A percentile compares a stretch with the other conserved stretches of the same genome.
Conservation (phyloP, 306 rosid species). For the Malus orientalis region DNA sequence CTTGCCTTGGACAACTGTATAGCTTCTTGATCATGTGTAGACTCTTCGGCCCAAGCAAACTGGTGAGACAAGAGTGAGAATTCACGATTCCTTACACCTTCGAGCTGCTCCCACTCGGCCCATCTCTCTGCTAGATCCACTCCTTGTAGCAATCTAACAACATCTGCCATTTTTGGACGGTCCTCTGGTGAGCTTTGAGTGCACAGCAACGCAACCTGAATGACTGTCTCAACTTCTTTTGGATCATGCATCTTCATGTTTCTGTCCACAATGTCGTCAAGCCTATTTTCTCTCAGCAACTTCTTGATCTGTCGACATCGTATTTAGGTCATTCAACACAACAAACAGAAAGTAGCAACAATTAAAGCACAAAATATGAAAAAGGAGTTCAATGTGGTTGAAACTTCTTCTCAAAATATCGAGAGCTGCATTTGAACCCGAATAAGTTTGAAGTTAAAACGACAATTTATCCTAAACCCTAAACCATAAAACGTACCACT, state of each 20-base stretch:
- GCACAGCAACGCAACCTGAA: conserved; percentile 83
- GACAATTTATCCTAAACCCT: background rate
- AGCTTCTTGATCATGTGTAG: conserved; percentile 78
- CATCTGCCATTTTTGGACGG: conserved; percentile 72
- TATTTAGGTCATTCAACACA: background rate
- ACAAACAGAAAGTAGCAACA: background rate
- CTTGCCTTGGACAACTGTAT: conserved; percentile 77
- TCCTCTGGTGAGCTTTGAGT: conserved; percentile 62
- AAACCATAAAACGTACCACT: background rate
- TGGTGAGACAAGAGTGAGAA: conserved; percentile 42
- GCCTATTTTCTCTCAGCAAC: conserved; percentile 63
- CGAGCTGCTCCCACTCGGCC: conserved; percentile 76
- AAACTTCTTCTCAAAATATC: background rate
- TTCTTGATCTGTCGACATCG: conserved; percentile 50
- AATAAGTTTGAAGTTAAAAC: background rate
- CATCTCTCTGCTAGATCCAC: conserved; percentile 68
- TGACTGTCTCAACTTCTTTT: conserved; percentile 55
- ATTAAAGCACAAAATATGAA: background rate
- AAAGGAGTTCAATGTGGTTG: background rate
- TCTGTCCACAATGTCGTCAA: conserved; percentile 65
- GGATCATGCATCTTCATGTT: conserved; percentile 50
- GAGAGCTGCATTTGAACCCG: background rate
- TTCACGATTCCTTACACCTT: conserved; percentile 48
- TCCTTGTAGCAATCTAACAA: conserved; percentile 56
- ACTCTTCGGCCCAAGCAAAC: conserved; percentile 73